These are phyloP conservation scores for Alternaria burnsii DNA, from an alignment of 2,329 filamentous ascomycete genomes.

Conservation along the genomic window DNA sequence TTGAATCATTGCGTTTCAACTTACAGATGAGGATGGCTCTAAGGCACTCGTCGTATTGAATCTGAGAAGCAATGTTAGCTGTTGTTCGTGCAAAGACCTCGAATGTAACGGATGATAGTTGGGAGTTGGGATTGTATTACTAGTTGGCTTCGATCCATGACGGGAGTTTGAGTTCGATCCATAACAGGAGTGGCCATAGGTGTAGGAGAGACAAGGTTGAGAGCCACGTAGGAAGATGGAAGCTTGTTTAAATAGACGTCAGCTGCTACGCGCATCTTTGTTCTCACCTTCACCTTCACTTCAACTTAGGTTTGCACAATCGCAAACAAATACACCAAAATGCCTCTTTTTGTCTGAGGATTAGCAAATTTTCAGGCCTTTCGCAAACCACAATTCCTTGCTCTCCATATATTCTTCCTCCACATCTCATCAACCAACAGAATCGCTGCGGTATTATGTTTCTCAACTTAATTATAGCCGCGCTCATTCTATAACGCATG, in stretches of 20 bases:
- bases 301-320: neutral
- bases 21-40: neutral
- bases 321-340: too few species aligned
- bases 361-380: too few species aligned
- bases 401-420: too few species aligned
- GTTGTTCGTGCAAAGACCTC: neutral
- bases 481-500: too few species aligned
- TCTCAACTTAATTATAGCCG: rapidly evolving
- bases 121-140: too few species aligned
- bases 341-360: too few species aligned
- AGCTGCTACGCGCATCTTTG: too few species aligned
- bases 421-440: rapidly evolving
- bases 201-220: neutral
- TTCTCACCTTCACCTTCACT: neutral
- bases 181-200: neutral
- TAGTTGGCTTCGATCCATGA: too few species aligned
- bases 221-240: neutral
- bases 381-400: too few species aligned
- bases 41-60: neutral
- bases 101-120: neutral
- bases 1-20: neutral
- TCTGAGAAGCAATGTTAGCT: neutral
- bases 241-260: neutral
- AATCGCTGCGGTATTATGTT: rapidly evolving
- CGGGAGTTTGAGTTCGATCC: too few species aligned